Conservation (phyloP, 2,329 filamentous ascomycete species). For the Cercospora sp. region DNA sequence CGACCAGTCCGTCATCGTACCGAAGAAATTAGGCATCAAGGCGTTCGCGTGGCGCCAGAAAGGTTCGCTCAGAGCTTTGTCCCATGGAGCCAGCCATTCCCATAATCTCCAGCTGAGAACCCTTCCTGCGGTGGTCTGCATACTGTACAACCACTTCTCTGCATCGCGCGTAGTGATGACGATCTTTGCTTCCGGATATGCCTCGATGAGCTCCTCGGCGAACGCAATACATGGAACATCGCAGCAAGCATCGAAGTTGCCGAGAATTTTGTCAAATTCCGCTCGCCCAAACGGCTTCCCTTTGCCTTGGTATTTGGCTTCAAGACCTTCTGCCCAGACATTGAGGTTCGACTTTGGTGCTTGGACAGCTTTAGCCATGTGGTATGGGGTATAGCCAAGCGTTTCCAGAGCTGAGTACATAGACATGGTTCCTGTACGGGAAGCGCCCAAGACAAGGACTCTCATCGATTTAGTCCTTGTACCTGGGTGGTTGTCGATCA, state of each 20-base stretch:
- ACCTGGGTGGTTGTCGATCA: constrained; percentile 21
- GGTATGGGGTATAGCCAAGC: constrained; percentile 29
- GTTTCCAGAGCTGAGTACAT: constrained; percentile 24
- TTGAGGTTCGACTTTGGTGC: constrained; percentile 21
- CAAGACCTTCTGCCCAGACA: constrained; percentile 26
- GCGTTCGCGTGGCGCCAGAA: constrained; percentile 22
- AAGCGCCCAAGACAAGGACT: constrained; percentile 30
- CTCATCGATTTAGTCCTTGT: constrained; percentile 27
- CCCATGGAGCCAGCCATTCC: constrained; percentile 21
- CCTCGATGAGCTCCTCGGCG: constrained; percentile 31
- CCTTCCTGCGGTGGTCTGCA: constrained; percentile 17
- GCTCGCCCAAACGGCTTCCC: constrained; percentile 22
- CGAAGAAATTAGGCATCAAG: constrained; percentile 16
- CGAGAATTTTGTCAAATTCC: constrained; percentile 22
- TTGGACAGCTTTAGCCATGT: constrained; percentile 28
- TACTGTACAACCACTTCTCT: constrained; percentile 31
- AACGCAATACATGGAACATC: constrained; percentile 29
- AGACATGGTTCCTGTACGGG: constrained; percentile 32
- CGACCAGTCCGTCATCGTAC: constrained; percentile 17
- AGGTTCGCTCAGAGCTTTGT: constrained; percentile 13
- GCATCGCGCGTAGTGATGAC: constrained; percentile 31
- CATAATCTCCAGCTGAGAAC: constrained; percentile 18
- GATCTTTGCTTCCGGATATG: constrained; percentile 35
- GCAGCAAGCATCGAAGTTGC: constrained; percentile 15
- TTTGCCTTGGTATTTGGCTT: constrained; percentile 25